phyloP scores from a whole-genome alignment of 768 basidiomycete species.

The Cubamyces lactineus region DNA sequence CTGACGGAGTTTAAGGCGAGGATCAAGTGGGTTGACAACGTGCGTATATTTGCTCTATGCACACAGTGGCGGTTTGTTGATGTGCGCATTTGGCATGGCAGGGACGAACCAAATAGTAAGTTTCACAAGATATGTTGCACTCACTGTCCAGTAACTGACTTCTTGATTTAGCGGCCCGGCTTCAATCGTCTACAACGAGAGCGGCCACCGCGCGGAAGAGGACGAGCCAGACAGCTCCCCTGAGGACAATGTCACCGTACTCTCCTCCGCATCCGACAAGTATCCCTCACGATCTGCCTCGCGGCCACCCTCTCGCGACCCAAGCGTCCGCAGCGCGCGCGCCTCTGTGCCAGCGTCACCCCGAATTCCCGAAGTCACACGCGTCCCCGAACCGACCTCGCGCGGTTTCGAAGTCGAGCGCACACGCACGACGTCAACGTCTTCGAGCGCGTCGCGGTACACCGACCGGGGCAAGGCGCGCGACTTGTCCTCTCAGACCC shows the following conservation, averaged over 20 bases:
- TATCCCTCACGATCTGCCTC: constrained; percentile 54
- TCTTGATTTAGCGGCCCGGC: constrained; percentile 63
- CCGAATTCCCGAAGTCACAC: constrained; percentile 23
- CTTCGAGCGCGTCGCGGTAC: constrained; percentile 22
- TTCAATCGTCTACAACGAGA: constrained; percentile 80
- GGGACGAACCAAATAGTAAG: constrained; percentile 77
- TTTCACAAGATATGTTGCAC: neutral
- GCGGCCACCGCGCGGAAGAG: constrained; percentile 73
- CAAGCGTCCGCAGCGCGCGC: constrained; percentile 32
- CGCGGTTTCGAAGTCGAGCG: constrained; percentile 21
- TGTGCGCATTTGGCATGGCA: constrained; percentile 31
- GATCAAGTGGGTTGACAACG: constrained; percentile 83
- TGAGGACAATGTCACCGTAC: constrained; percentile 58
- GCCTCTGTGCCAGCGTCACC: constrained; percentile 34
- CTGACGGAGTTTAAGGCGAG: constrained; percentile 81
- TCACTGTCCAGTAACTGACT: constrained; percentile 7
- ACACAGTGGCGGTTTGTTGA: constrained; percentile 1
- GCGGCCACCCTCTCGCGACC: constrained; percentile 55
- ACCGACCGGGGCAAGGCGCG: constrained; percentile 34
- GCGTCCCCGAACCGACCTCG: constrained; percentile 7
- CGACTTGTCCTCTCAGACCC: constrained; percentile 27
- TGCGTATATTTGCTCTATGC: constrained; percentile 39
- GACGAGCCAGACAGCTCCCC: constrained; percentile 68
- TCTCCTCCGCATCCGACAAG: constrained; percentile 43
- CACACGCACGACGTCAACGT: constrained; percentile 22